phyloP scores from a whole-genome alignment of 345 rosid genomes.

The Heritiera fomes region DNA sequence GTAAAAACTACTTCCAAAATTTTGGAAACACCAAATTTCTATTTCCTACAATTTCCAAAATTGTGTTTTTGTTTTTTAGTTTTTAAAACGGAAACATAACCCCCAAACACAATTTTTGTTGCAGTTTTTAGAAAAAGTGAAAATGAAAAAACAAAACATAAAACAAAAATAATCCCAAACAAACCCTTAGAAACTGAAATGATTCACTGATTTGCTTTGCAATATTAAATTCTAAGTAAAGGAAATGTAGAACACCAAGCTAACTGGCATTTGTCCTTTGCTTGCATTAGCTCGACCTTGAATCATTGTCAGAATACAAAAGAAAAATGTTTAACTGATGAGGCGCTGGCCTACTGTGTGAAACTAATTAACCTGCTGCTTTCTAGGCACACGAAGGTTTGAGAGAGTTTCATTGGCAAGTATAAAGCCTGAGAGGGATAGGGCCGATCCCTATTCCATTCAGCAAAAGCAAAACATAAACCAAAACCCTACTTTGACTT shows the following conservation, averaged over 20 bases:
- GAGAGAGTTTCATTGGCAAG: background rate
- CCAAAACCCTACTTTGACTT: too few species aligned
- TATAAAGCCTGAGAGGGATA: background rate
- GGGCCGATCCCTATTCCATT: background rate
- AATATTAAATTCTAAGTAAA: conserved; percentile 1
- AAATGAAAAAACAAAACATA: too few species aligned
- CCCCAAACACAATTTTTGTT: too few species aligned
- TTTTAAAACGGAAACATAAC: too few species aligned
- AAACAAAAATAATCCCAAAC: too few species aligned
- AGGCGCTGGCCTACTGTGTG: background rate
- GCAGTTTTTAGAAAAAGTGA: too few species aligned
- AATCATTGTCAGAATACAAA: background rate
- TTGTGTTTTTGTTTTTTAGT: too few species aligned
- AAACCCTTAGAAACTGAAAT: conserved; percentile 12
- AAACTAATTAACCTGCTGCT: background rate
- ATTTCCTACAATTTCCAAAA: too few species aligned
- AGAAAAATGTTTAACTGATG: background rate
- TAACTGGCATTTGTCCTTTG: background rate
- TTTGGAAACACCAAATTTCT: too few species aligned
- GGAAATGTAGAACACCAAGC: background rate
- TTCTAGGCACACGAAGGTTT: background rate
- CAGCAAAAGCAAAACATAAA: background rate
- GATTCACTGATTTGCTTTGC: background rate
- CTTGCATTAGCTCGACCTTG: background rate
- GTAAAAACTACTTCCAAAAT: too few species aligned